Conservation (phyloP, 2,329 filamentous ascomycete genomes). For the Pseudogymnoascus sp. region DNA sequence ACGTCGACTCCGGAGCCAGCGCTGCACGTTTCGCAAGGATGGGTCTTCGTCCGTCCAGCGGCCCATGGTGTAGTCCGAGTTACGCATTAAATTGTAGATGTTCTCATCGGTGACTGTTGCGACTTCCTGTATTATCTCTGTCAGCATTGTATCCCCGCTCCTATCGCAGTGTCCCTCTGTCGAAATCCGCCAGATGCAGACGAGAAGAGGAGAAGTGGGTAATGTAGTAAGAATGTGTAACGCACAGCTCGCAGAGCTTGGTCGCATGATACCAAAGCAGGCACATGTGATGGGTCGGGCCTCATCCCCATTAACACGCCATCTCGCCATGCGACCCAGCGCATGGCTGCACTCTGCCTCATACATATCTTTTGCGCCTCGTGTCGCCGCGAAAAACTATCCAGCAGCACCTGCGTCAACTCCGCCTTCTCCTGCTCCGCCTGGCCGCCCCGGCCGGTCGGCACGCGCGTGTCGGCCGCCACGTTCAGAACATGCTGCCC, state of each 20-base stretch:
- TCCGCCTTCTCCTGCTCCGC: slow-evolving; percentile 56
- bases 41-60: slow-evolving; percentile 60
- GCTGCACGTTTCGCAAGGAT: slow-evolving; percentile 47
- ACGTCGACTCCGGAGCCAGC: slow-evolving; percentile 46
- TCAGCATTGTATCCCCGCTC: not conserved
- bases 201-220: not conserved
- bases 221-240: slow-evolving; percentile 13
- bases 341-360: slow-evolving; percentile 52
- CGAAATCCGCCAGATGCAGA: not conserved
- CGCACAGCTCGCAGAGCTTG: slow-evolving; percentile 50
- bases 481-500: slow-evolving; percentile 59
- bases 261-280: slow-evolving; percentile 48
- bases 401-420: slow-evolving; percentile 54
- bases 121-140: slow-evolving; percentile 41
- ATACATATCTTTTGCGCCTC: slow-evolving; percentile 59
- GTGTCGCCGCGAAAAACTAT: slow-evolving; percentile 54
- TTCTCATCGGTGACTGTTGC: slow-evolving; percentile 50
- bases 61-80: slow-evolving; percentile 46
- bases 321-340: slow-evolving; percentile 51
- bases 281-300: slow-evolving; percentile 40
- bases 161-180: not conserved
- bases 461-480: slow-evolving; percentile 54
- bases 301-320: slow-evolving; percentile 45
- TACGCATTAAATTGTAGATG: slow-evolving; percentile 49
- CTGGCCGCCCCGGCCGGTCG: slow-evolving; percentile 44